A percentile compares a stretch with the other conserved stretches of the same genome.
These are phyloP conservation scores for Musa troglodytarum DNA, from an alignment of 176 grass and related monocot genomes.

Conservation along the genomic window DNA sequence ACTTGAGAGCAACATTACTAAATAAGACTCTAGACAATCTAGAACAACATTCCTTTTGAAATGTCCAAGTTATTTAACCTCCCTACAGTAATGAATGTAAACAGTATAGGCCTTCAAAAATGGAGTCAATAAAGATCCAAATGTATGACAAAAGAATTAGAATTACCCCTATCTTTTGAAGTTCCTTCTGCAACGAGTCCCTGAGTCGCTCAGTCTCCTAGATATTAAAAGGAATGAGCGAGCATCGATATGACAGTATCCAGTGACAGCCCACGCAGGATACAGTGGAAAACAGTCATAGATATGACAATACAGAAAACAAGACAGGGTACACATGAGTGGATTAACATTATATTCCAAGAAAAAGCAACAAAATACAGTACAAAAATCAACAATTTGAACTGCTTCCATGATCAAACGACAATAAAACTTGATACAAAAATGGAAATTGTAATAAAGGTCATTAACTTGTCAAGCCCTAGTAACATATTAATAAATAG, in stretches of 20 bases:
- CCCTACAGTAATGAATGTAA: too few relatives aligned
- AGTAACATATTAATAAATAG: too few relatives aligned
- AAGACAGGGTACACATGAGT: neutral
- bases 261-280: neutral
- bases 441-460: too few relatives aligned
- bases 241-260: neutral
- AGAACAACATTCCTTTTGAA: neutral
- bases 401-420: too few relatives aligned
- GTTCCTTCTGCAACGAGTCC: constrained; percentile 42
- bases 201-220: constrained; percentile 47
- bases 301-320: neutral
- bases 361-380: neutral
- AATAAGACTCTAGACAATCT: neutral
- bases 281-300: neutral
- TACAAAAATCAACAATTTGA: neutral
- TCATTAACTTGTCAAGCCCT: too few relatives aligned
- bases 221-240: neutral
- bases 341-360: neutral
- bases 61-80: neutral
- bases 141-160: neutral
- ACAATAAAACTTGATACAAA: too few relatives aligned
- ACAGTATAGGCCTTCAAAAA: neutral
- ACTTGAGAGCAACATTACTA: neutral
- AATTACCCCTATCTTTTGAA: constrained; percentile 42
- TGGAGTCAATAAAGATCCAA: neutral